phyloP scores from a whole-genome alignment of 495 filamentous ascomycete genomes.

The Aspergillus sclerotiicarbonarius region DNA sequence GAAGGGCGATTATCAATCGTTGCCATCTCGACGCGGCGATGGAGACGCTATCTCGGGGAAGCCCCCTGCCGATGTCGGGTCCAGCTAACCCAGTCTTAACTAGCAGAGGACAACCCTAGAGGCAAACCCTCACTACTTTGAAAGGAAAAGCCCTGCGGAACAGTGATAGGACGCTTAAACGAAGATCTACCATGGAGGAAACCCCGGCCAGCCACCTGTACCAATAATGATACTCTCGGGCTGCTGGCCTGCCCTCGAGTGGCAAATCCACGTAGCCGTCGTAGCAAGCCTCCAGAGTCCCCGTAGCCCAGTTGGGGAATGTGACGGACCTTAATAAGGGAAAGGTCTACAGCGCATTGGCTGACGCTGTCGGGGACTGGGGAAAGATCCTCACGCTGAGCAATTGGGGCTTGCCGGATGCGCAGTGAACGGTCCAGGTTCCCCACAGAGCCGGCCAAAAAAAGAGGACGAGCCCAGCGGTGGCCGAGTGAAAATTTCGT shows the following conservation, averaged over 20 bases:
- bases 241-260: background rate
- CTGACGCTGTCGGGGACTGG: conserved; percentile 7
- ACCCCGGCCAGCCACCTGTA: no score
- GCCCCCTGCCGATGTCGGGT: conserved; percentile 5
- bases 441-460: conserved; percentile 20
- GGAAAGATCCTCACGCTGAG: conserved; percentile 17
- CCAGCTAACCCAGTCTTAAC: background rate
- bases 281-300: background rate
- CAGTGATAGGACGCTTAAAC: conserved; percentile 7
- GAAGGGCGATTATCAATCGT: conserved; percentile 4
- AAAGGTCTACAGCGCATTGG: conserved; percentile 15
- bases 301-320: background rate
- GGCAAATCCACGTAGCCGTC: background rate
- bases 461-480: conserved; percentile 8
- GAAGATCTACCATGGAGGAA: background rate
- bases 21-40: conserved; percentile 2
- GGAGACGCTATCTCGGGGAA: background rate
- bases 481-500: conserved; percentile 29
- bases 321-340: conserved; percentile 11
- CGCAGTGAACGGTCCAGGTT: conserved; percentile 19
- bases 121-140: background rate
- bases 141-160: background rate
- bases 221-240: background rate
- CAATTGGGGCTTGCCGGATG: conserved; percentile 15
- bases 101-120: background rate